Evolutionary conservation across 2,329 filamentous ascomycete genomes (phyloP).

Genomic region (Seiridium unicorne): DNA sequence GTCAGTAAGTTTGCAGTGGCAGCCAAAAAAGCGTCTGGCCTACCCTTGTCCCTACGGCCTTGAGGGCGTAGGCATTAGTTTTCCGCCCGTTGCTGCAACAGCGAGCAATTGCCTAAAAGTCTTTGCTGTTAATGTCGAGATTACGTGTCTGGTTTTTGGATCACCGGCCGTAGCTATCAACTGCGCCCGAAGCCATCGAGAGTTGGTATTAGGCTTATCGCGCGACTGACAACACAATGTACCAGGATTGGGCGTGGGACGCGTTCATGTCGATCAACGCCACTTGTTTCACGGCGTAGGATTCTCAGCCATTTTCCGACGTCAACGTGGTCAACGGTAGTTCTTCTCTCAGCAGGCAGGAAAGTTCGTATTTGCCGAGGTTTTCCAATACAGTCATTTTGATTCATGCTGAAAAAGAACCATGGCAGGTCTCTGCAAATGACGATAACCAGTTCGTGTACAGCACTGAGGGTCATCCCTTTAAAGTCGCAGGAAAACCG

Average conservation of each 20-base stretch:
- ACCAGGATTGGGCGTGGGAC: constrained; percentile 82
- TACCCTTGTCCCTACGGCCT: too few species aligned
- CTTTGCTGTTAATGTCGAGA: too few species aligned
- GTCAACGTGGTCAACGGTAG: constrained; percentile 66
- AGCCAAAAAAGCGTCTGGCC: too few species aligned
- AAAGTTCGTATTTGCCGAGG: constrained; percentile 86
- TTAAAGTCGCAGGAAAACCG: constrained; percentile 25
- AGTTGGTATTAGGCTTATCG: constrained; percentile 86
- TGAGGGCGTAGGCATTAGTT: too few species aligned
- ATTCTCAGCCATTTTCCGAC: constrained; percentile 61
- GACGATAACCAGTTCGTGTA: constrained; percentile 49
- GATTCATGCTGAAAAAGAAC: constrained; percentile 61
- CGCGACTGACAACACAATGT: constrained; percentile 70
- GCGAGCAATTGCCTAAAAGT: too few species aligned
- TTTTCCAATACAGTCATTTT: constrained; percentile 82
- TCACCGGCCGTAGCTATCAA: constrained; percentile 55
- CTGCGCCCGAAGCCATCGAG: constrained; percentile 82
- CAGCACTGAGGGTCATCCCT: constrained; percentile 41
- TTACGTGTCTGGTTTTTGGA: constrained; percentile 65
- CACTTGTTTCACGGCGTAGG: constrained; percentile 59
- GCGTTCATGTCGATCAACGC: constrained; percentile 68
- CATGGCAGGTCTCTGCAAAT: constrained; percentile 46
- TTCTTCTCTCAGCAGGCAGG: constrained; percentile 66
- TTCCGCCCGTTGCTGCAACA: too few species aligned
- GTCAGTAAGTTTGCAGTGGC: too few species aligned